Evolutionary conservation across 202 grass and related monocot species (phyloP).

Genomic region (Carex arenaria): DNA sequence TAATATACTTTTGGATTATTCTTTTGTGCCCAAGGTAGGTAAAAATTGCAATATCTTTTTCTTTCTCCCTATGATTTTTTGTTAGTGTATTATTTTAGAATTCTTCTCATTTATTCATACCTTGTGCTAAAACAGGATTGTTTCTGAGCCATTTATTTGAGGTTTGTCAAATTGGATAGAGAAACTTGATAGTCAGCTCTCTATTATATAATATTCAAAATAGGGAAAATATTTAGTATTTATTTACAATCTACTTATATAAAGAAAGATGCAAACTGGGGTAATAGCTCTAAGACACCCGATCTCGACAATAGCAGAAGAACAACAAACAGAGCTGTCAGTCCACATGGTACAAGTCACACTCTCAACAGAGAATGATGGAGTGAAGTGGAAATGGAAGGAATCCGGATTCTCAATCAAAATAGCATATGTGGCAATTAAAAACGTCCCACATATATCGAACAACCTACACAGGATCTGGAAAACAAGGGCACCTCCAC

Average conservation of each 20-base stretch:
- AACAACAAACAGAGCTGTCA: too few species aligned
- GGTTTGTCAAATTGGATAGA: too few species aligned
- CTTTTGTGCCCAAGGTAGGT: slow-evolving; percentile 81
- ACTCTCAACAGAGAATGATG: too few species aligned
- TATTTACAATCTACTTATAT: neutral
- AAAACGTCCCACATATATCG: too few species aligned
- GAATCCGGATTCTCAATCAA: too few species aligned
- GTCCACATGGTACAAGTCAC: too few species aligned
- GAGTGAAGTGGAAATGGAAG: too few species aligned
- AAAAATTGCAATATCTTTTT: neutral
- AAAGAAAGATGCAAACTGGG: neutral
- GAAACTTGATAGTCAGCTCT: neutral
- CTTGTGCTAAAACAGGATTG: neutral
- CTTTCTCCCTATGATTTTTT: neutral
- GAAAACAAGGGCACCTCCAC: too few species aligned
- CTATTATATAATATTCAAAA: neutral
- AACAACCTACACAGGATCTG: too few species aligned
- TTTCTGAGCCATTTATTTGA: neutral
- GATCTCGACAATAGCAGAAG: too few species aligned
- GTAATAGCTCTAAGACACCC: too few species aligned
- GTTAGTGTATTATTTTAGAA: neutral
- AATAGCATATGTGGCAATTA: too few species aligned
- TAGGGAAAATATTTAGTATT: neutral
- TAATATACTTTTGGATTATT: slow-evolving; percentile 90
- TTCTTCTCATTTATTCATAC: neutral